Base-by-base conservation (phyloP, 2,329 filamentous ascomycete species). In the Fonsecaea monophora region DNA sequence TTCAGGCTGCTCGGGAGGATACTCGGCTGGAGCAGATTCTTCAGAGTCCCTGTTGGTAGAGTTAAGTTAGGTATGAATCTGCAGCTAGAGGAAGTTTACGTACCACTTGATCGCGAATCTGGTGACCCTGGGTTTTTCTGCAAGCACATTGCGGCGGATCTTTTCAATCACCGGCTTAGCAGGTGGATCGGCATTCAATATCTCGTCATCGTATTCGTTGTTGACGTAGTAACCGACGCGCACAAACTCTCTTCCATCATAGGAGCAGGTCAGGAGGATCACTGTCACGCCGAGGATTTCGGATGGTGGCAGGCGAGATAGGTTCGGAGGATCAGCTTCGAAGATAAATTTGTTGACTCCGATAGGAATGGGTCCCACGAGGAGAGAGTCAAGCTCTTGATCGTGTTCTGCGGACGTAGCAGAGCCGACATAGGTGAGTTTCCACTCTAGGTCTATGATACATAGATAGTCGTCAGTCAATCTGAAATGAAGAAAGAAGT, bases 201-300 rank as follows among this genome's bases (percentile, higher is more conserved):
- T 92, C 75, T 96, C 92, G 32, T 91, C 91, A 74, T 96, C 92
- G 79, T 99, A 99, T 80, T 99, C 96, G 76, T 99, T 99, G 85
- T 98, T 99, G 75, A 99, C 95, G 74, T 99, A 99, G 86, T 99
- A 99, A 69, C 95, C 95, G 50, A 99, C 94, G 72, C 95, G 93
- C 45, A 99, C 93, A 75, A 99, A 99, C 80, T 99, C 95, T 76
- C 95, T 89, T 62, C 91, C 91, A 75, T 99, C 95, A 82, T 99
- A 99, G 79, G 92, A 91, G 82, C 95, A 98, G 65, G 93, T 97
- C 72, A 99, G 87, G 64, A 99, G 90, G 74, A 99, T 93, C 75
- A 99, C 95, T 3, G 95, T 99, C 59, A 99, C 96, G 68, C 95
- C 95, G 54, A 99, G 87, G 74, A 99, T 94, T 81, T 99, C 96